Evolutionary conservation across 805 yeast genomes (phyloP).

Genomic region (Middelhovenomyces tepae): DNA sequence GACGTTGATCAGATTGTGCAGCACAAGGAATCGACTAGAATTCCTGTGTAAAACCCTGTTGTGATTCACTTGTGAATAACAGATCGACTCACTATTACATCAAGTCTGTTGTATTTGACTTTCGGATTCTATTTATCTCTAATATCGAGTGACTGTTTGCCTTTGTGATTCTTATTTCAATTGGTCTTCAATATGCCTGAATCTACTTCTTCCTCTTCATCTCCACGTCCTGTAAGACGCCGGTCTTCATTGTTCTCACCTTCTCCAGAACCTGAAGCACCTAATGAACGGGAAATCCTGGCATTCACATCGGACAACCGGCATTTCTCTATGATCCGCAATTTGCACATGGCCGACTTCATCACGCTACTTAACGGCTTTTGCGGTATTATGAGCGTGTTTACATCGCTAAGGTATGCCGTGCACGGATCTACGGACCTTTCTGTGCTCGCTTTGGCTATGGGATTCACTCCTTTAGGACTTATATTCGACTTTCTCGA

Average conservation of each 20-base stretch:
- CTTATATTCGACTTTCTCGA: constrained; percentile 93
- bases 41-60: too few relatives aligned
- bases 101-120: too few relatives aligned
- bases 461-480: constrained; percentile 81
- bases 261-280: constrained; percentile 30
- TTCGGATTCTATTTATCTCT: too few relatives aligned
- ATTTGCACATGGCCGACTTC: constrained; percentile 88
- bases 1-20: too few relatives aligned
- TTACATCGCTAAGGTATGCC: constrained; percentile 76
- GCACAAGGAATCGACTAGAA: too few relatives aligned
- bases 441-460: constrained; percentile 61
- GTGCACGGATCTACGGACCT: constrained; percentile 58
- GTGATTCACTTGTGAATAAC: too few relatives aligned
- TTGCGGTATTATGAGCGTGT: constrained; percentile 84
- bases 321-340: constrained; percentile 70
- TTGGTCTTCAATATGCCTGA: too few relatives aligned
- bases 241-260: constrained; percentile 29
- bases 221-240: too few relatives aligned
- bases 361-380: constrained; percentile 92
- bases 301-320: constrained; percentile 75
- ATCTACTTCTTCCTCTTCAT: too few relatives aligned
- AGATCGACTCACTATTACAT: too few relatives aligned
- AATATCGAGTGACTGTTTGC: too few relatives aligned
- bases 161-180: too few relatives aligned
- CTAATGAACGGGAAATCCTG: constrained; percentile 42